phyloP scores from a whole-genome alignment of 768 basidiomycete species.

The Mycena galericulata region DNA sequence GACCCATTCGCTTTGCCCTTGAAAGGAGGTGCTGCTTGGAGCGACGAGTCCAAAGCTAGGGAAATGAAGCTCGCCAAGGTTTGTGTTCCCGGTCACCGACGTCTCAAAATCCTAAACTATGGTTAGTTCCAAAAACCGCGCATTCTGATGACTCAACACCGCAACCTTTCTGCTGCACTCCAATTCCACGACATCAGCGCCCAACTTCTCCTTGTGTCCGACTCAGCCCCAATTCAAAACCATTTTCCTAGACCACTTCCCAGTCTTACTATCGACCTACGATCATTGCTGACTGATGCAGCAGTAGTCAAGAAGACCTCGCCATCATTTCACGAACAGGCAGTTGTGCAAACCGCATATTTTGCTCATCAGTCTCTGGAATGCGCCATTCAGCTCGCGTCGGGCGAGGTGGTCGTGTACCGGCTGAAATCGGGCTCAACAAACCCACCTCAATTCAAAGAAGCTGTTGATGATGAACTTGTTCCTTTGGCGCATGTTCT shows the following conservation, averaged over 20 bases:
- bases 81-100: conserved; percentile 25
- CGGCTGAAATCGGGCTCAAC: conserved; percentile 46
- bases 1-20: conserved; percentile 49
- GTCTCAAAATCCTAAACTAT: conserved; percentile 2
- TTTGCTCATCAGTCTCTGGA: conserved; percentile 71
- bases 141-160: conserved; percentile 72
- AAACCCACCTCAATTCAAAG: conserved; percentile 32
- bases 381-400: conserved; percentile 61
- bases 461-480: conserved; percentile 60
- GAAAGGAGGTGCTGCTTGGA: conserved; percentile 69
- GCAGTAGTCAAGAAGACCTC: conserved; percentile 47
- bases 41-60: conserved; percentile 61
- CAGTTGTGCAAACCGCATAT: conserved; percentile 57
- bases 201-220: conserved; percentile 65
- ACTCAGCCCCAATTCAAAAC: conserved; percentile 59
- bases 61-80: conserved; percentile 71
- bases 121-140: conserved; percentile 71
- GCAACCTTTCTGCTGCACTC: conserved; percentile 63
- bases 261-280: conserved; percentile 71
- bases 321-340: conserved; percentile 39
- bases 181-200: conserved; percentile 83
- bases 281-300: conserved; percentile 60
- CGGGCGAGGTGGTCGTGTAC: conserved; percentile 70
- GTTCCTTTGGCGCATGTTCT: conserved; percentile 64
- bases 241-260: conserved; percentile 77